Evolutionary conservation across 805 yeast species (phyloP).

Genomic region (Saccharomycopsis capsularis): DNA sequence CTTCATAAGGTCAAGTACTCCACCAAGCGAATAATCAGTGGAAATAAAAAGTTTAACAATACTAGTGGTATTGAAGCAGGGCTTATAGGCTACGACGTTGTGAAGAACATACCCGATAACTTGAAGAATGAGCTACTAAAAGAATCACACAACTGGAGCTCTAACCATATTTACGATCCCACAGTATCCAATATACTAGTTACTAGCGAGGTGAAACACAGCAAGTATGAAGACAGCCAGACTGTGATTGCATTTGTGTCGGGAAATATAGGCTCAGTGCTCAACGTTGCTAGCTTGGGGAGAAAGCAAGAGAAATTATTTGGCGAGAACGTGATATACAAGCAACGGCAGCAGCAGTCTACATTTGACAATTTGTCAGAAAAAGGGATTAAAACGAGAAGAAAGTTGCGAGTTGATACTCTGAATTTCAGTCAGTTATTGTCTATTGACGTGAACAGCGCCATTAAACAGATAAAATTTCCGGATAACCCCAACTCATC

Average conservation of each 20-base stretch:
- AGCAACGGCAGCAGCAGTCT: too few species aligned
- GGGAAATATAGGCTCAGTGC: constrained; percentile 1
- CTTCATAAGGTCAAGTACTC: constrained; percentile 12
- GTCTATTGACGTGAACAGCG: constrained; percentile 29
- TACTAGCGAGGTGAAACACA: constrained; percentile 22
- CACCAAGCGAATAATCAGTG: constrained; percentile 3
- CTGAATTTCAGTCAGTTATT: too few species aligned
- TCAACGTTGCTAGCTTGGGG: background rate
- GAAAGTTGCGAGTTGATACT: too few species aligned
- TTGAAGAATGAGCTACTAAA: background rate
- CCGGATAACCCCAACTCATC: constrained; percentile 23
- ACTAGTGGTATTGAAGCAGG: background rate
- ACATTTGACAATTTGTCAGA: too few species aligned
- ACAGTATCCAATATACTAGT: constrained; percentile 3
- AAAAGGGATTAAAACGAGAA: too few species aligned
- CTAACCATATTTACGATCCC: constrained; percentile 13
- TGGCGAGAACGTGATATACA: background rate
- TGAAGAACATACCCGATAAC: background rate
- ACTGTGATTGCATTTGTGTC: constrained; percentile 4
- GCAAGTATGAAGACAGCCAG: constrained; percentile 7
- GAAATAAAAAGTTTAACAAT: background rate
- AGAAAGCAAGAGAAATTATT: background rate
- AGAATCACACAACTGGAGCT: constrained; percentile 6
- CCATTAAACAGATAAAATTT: constrained; percentile 37
- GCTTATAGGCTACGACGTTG: background rate